A percentile compares a stretch with the other conserved stretches of the same genome.
Conservation (phyloP, 2,329 filamentous ascomycete genomes). For the Fusarium camptoceras region DNA sequence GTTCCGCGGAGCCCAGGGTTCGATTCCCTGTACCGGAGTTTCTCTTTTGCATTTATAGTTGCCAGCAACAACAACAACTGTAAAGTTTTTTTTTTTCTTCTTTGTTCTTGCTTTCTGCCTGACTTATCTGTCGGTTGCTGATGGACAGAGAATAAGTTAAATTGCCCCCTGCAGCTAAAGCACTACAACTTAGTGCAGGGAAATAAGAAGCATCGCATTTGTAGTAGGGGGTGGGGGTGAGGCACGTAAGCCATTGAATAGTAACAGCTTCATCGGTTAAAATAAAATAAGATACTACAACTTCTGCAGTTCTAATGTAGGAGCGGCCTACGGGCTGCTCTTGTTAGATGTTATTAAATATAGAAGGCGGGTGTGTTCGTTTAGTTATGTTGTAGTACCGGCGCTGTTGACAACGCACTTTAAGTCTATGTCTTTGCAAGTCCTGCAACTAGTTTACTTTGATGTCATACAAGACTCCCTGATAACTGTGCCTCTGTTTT, state of each 20-base stretch:
- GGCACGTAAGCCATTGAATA: background rate
- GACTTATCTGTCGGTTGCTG: background rate
- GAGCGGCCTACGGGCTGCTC: background rate
- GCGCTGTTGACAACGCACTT: background rate
- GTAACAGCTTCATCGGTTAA: background rate
- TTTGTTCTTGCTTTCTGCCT: background rate
- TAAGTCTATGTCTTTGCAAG: background rate
- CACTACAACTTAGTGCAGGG: background rate
- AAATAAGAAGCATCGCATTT: background rate
- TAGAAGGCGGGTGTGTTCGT: background rate
- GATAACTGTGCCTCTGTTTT: background rate
- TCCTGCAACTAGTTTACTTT: background rate
- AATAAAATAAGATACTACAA: background rate
- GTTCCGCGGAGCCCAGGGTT: constrained; percentile 32
- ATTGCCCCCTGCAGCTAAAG: background rate
- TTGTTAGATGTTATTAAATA: background rate
- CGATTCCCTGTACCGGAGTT: constrained; percentile 33
- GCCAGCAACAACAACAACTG: background rate
- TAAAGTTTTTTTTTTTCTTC: background rate
- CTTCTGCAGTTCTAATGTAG: background rate
- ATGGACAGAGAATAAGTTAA: background rate
- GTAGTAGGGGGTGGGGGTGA: background rate
- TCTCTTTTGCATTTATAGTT: background rate
- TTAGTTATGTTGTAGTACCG: background rate
- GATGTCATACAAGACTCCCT: background rate